phyloP scores from a whole-genome alignment of 495 filamentous ascomycete species.

The Lasiosphaeria ovina region DNA sequence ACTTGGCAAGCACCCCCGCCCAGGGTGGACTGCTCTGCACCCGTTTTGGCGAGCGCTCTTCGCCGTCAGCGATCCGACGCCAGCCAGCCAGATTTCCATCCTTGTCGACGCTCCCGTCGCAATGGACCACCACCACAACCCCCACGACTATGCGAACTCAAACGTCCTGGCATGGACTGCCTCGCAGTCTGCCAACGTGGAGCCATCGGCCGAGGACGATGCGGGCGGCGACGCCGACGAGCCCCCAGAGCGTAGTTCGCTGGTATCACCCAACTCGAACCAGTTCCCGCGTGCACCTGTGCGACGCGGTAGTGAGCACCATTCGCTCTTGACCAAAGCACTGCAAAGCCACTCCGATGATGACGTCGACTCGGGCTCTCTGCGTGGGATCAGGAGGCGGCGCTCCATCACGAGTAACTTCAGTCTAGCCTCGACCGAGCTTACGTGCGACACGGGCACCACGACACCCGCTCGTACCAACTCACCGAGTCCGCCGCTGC shows the following conservation, averaged over 20 bases:
- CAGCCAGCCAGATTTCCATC: conserved; percentile 6
- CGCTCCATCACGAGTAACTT: conserved; percentile 74
- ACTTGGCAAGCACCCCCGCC: conserved; percentile 3
- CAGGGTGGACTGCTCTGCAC: conserved; percentile 1
- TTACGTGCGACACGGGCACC: conserved; percentile 87
- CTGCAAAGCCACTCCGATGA: conserved; percentile 64
- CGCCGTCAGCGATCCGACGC: not conserved
- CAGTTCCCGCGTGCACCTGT: conserved; percentile 44
- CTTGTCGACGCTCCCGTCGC: not conserved
- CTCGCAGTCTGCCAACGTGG: conserved; percentile 41
- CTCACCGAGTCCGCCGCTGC: conserved; percentile 81
- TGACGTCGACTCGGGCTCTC: conserved; percentile 31
- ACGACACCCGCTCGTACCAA: conserved; percentile 88
- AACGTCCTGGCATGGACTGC: conserved; percentile 42
- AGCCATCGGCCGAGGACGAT: conserved; percentile 43
- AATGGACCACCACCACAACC: conserved; percentile 40
- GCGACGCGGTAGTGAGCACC: conserved; percentile 49
- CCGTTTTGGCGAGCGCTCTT: not conserved
- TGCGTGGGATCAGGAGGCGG: conserved; percentile 38
- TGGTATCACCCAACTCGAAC: conserved; percentile 20
- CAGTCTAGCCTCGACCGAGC: conserved; percentile 77
- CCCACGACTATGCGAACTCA: conserved; percentile 38
- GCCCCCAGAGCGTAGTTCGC: conserved; percentile 26
- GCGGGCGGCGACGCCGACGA: conserved; percentile 33
- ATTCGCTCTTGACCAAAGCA: conserved; percentile 78